Evolutionary conservation across 2,329 filamentous ascomycete species (phyloP), one percentile per base, ranked within the genome.

Genomic region (Penicillium sp.): DNA sequence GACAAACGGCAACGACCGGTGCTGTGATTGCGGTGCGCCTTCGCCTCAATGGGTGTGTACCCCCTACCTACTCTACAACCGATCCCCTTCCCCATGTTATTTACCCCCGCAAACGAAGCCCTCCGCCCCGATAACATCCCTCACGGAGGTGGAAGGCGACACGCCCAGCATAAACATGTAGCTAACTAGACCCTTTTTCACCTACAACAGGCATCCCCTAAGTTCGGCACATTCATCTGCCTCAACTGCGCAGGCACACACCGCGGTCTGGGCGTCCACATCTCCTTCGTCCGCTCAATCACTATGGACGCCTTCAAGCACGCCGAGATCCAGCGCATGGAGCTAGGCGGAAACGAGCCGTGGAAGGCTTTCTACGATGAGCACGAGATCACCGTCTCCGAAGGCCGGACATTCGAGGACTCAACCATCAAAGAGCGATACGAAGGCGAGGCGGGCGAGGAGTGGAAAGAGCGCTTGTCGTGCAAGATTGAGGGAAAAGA

Each of bases 251-350:
- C 92, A 31, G 94, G 94, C 66, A 90, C 94, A 51, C 94, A 99
- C 78, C 89, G 94, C 60, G 92, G 92, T 3, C 85, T 99, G 27
- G 94, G 94, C 58, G 94, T 99, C 33, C 94, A 99, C 80, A 96
- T 99, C 75, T 96, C 92, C 72, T 99, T 99, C 78, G 92, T 99
- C 61, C 89, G 94, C 57, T 94, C 89, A 69, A 94, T 97, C 70
- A 96, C 91, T 59, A 99, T 99, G 94, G 94, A 99, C 78, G 92
- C 92, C 54, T 97, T 99, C 81, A 99, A 99, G 75, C 85, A 86
- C 61, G 84, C 84, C 67, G 94, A 99, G 77, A 93, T 97, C 68
- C 88, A 90, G 75, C 89, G 92, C 64, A 97, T 99, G 94, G 86
- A 92, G 56, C 81, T 89, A 22, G 94, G 93, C 44, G 94, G 94